These are phyloP conservation scores for Globisporangium alternatum DNA, from an alignment of 352 stramenopile genomes.

Conservation along the genomic window DNA sequence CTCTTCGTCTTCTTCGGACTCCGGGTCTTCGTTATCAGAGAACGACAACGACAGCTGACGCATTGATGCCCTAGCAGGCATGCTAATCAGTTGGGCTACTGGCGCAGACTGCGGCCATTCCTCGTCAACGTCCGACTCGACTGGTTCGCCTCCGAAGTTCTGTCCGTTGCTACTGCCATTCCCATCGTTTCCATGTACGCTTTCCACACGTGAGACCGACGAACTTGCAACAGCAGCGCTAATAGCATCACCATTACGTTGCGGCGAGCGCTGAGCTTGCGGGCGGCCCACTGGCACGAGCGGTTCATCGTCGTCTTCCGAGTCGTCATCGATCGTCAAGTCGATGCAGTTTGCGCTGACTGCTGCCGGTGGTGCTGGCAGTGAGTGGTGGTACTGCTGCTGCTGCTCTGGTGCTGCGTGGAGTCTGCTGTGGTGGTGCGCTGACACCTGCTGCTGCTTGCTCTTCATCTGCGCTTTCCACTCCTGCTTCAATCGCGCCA, in stretches of 20 bases:
- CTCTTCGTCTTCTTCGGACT: conserved; percentile 39
- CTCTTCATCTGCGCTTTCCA: conserved; percentile 14
- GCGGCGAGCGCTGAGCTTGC: not conserved
- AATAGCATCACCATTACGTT: not conserved
- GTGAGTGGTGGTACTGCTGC: not conserved
- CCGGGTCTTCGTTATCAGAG: conserved; percentile 13
- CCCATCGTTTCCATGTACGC: not conserved
- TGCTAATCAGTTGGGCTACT: conserved; percentile 8
- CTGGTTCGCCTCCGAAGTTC: conserved; percentile 14
- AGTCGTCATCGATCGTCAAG: conserved; percentile 52
- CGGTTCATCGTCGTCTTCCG: conserved; percentile 50
- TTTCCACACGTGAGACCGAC: not conserved
- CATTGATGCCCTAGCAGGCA: conserved; percentile 6
- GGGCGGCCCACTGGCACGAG: conserved; percentile 10
- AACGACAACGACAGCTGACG: not conserved
- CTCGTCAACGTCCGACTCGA: conserved; percentile 66
- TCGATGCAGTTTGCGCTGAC: conserved; percentile 33
- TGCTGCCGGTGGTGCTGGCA: not conserved
- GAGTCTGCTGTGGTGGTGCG: not conserved
- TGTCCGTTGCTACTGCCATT: not conserved
- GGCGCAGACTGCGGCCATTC: conserved; percentile 31
- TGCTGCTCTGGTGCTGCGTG: not conserved
- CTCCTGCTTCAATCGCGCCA: conserved; percentile 18
- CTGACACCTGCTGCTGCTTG: not conserved
- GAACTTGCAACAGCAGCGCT: not conserved